These are phyloP conservation scores for Exobasidium rhododendri DNA, from an alignment of 1,284 basidiomycete species.

Conservation along the genomic window DNA sequence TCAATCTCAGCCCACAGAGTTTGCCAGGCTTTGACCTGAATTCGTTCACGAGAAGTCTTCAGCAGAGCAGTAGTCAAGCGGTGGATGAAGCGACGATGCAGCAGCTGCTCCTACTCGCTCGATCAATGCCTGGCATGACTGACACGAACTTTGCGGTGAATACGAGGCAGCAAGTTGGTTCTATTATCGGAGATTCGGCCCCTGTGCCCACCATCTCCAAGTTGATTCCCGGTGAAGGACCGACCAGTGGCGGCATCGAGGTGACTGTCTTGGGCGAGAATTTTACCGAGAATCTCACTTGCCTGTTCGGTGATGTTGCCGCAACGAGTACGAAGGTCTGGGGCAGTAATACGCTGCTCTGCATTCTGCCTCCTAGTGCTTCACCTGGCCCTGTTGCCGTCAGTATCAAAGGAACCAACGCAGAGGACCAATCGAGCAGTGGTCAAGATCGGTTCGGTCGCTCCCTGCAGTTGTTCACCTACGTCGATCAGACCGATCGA, in stretches of 20 bases:
- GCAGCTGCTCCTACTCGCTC: constrained; percentile 64
- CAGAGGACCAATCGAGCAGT: constrained; percentile 18
- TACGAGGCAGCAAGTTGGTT: constrained; percentile 8
- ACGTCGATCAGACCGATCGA: constrained; percentile 83
- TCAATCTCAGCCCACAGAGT: constrained; percentile 44
- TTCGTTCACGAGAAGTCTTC: constrained; percentile 26
- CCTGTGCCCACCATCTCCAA: constrained; percentile 45
- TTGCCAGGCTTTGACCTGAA: constrained; percentile 44
- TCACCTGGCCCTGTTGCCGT: constrained; percentile 85
- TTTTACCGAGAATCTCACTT: constrained; percentile 66
- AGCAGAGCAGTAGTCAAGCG: constrained; percentile 23
- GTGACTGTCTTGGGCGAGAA: constrained; percentile 79
- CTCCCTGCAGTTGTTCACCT: constrained; percentile 63
- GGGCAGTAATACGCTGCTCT: constrained; percentile 90
- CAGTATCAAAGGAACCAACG: constrained; percentile 62
- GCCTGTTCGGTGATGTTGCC: constrained; percentile 79
- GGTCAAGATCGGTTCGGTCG: neutral
- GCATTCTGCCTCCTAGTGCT: constrained; percentile 79
- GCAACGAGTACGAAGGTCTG: constrained; percentile 83
- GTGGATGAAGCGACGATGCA: constrained; percentile 47
- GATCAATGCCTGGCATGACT: constrained; percentile 2
- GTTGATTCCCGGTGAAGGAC: constrained; percentile 77
- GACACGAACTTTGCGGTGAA: neutral
- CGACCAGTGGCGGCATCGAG: constrained; percentile 77
- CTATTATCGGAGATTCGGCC: constrained; percentile 25